Evolutionary conservation across 306 rosid genomes (phyloP).

Genomic region (Corylus avellana): DNA sequence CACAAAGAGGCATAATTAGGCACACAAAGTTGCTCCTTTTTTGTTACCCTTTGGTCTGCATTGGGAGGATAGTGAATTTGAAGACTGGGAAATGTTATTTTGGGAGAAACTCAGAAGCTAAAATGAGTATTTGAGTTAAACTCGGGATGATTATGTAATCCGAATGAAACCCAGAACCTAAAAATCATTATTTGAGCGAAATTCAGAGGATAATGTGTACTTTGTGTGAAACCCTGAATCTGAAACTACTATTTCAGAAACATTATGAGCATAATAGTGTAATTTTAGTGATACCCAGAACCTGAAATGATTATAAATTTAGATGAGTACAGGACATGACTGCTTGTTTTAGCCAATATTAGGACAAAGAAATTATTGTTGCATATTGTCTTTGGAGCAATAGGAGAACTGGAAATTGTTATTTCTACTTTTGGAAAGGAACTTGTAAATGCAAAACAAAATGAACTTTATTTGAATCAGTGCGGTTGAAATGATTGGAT

Average conservation of each 20-base stretch:
- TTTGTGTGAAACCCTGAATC: neutral
- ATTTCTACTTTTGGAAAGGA: neutral
- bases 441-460: neutral
- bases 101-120: conserved; percentile 14
- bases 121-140: conserved; percentile 1
- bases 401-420: neutral
- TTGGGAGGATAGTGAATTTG: neutral
- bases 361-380: neutral
- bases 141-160: neutral
- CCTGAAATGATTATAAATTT: neutral
- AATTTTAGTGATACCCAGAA: neutral
- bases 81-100: neutral
- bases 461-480: neutral
- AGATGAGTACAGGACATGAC: neutral
- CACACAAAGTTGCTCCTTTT: neutral
- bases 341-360: neutral
- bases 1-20: neutral
- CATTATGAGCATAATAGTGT: neutral
- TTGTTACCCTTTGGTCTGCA: neutral
- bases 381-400: neutral
- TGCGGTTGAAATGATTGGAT: neutral
- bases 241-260: neutral
- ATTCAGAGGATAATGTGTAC: neutral
- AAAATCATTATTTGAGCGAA: neutral
- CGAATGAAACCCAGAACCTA: neutral